Evolutionary conservation across 129 eudicot genomes (phyloP), one percentile per base, ranked within the genome.

Genomic region (Rutidosis leptorrhynchoides): DNA sequence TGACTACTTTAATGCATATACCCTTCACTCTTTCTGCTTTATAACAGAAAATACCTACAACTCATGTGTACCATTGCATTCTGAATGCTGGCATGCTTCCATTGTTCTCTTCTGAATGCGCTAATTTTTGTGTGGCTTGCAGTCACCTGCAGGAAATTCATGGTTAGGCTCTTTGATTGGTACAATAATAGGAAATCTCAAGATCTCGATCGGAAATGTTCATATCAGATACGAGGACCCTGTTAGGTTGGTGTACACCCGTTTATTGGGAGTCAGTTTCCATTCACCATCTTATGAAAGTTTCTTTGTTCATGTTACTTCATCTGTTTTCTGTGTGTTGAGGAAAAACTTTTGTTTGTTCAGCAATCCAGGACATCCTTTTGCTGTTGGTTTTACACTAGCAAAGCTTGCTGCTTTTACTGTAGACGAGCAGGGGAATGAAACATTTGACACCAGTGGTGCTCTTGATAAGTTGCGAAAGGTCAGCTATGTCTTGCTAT

Each of bases 401-500:
- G 92, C 99, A 49, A 93, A 89, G 78, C 96, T 93, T 74, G 99
- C 99, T 69, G 99, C 99, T 58, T 89, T 93, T 71, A 93, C 99
- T 16, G 91, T 82, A 83, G 99, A 93, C 58, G 99, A 93, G 80
- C 81, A 86, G 37, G 99, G 99, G 62, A 86, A 89, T 70, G 99
- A 93, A 87, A 93, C 99, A 42, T 93, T 93, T 66, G 99, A 93
- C 75, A 93, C 99, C 55, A 93, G 99, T 74, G 96, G 99, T 33
- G 99, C 96, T 74, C 81, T 93, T 21, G 99, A 93, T 89, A 89
- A 84, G 74, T 73, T 93, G 74, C 83, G 96, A 27, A 93, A 93
- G 96, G 99, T 93, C 51, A 65, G 78, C 30, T 68, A 24, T 66
- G 69, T 64, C 45, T 72, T 72, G 58, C 60, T 29, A 59, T 27